Evolutionary conservation across 192 early-diverging fungal species (phyloP), one percentile per base, ranked within the genome.

Genomic region (Umbelopsis ramanniana): DNA sequence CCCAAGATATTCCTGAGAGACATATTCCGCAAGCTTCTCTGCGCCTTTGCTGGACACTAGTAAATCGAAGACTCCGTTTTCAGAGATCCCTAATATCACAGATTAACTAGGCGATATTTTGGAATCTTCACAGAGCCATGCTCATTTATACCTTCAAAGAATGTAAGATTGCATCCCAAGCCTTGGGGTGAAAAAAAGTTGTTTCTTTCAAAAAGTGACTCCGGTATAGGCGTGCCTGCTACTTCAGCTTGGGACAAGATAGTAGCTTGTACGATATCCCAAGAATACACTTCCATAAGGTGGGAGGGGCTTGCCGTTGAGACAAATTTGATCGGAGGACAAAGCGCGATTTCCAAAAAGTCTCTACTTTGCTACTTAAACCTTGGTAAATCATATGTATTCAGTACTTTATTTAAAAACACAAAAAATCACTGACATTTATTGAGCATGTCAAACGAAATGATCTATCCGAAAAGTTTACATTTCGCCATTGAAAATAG

Each of bases 231-330:
- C 6, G 33, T 11, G 12, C 35, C 10, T 19, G 26, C 24, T 15
- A 4, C 29, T 19, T 11, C 17, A 4, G 57, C 57, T 63, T 63
- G 57, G 4, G 33, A 29, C 7, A 37, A 37, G 12, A 63, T 29
- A 37, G 8, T 63, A 12, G 26, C 26, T n/a, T 63, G 26, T 3
- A 63, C 57, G 19, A n/a, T 29, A 15, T 63, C 57, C 57, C 57
- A 63, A 19, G 24, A 12, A 37, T 63, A 63, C 11, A 63, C 33
- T 63, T 29, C 17, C 57, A 63, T 63, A 37, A 63, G 29, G 57
- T 63, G 4, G 57, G 1, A 6, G 14, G 57, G 26, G 26, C 26
- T 22, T 15, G 54, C 26, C 22, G 2, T 52, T 24, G n/a, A 9
- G 14, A 24, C 52, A 21, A 52, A n/a, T 2, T 9, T n/a, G 52